phyloP scores from a whole-genome alignment of 2,329 filamentous ascomycete genomes.

The Hymenoscyphus fraxineus region DNA sequence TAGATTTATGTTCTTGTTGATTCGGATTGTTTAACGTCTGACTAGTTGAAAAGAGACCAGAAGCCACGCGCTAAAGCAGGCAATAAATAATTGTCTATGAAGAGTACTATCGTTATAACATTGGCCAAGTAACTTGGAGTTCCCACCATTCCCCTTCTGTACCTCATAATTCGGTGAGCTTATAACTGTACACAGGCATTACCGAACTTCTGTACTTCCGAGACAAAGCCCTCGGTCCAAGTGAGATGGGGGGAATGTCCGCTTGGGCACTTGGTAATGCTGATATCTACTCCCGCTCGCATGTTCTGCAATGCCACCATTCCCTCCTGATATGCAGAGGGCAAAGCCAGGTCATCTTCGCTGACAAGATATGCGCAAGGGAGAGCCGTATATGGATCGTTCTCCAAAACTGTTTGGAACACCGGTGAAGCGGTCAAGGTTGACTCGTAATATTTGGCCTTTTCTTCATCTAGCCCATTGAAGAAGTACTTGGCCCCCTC shows the following conservation, averaged over 20 bases:
- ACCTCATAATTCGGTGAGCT: too few relatives aligned
- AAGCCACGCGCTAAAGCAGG: too few relatives aligned
- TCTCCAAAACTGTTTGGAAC: constrained; percentile 7
- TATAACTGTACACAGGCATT: too few relatives aligned
- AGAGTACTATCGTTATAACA: too few relatives aligned
- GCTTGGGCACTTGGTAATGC: background rate
- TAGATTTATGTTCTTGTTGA: too few relatives aligned
- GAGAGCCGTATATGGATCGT: constrained; percentile 13
- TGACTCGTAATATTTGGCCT: constrained; percentile 10
- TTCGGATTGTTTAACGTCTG: too few relatives aligned
- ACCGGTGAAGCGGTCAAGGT: constrained; percentile 10
- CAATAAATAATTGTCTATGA: too few relatives aligned
- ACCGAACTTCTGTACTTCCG: constrained; percentile 6
- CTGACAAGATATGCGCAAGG: constrained; percentile 14
- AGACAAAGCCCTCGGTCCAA: constrained; percentile 4
- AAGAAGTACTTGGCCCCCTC: constrained; percentile 15
- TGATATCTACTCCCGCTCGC: constrained; percentile 2
- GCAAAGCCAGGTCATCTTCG: constrained; percentile 13
- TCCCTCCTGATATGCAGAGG: constrained; percentile 10
- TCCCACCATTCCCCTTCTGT: too few relatives aligned
- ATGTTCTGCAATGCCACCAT: constrained; percentile 11
- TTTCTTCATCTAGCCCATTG: constrained; percentile 9
- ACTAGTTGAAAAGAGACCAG: too few relatives aligned
- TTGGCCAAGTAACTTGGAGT: too few relatives aligned
- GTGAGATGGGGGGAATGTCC: constrained; percentile 10